Percentiles rank a stretch among this genome's conserved stretches.
Conservation (phyloP, 805 yeast genomes). For the Cyberlindnera mrakii region DNA sequence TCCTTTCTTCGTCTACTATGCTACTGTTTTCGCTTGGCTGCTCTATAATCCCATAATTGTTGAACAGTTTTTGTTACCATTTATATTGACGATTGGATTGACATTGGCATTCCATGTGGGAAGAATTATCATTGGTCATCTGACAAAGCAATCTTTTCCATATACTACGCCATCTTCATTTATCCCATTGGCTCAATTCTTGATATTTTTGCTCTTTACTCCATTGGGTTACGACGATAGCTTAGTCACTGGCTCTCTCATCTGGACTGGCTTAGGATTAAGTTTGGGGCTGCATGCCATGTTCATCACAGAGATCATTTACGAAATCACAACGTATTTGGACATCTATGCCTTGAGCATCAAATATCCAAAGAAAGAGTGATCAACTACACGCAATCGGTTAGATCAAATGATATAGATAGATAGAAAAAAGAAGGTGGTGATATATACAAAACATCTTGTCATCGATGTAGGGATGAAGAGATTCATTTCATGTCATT, state of each 20-base stretch:
- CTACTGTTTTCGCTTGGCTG: slow-evolving; percentile 31
- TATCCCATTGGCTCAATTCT: slow-evolving; percentile 50
- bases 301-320: slow-evolving; percentile 72
- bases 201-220: slow-evolving; percentile 21
- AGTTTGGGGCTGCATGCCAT: slow-evolving; percentile 62
- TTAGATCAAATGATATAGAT: background rate
- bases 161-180: slow-evolving; percentile 61
- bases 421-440: background rate
- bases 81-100: slow-evolving; percentile 64
- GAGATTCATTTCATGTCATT: background rate
- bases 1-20: slow-evolving; percentile 49
- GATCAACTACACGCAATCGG: background rate
- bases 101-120: slow-evolving; percentile 86
- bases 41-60: slow-evolving; percentile 45
- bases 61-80: slow-evolving; percentile 40
- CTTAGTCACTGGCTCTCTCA: slow-evolving; percentile 42
- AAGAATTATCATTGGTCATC: slow-evolving; percentile 79
- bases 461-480: background rate
- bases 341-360: slow-evolving; percentile 84
- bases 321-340: slow-evolving; percentile 70
- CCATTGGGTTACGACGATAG: slow-evolving; percentile 29
- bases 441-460: background rate
- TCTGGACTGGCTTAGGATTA: slow-evolving; percentile 63
- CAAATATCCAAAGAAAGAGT: slow-evolving; percentile 60
- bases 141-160: slow-evolving; percentile 78